Base-by-base conservation (phyloP, 106 monocot species). In the Acorus gramineus region DNA sequence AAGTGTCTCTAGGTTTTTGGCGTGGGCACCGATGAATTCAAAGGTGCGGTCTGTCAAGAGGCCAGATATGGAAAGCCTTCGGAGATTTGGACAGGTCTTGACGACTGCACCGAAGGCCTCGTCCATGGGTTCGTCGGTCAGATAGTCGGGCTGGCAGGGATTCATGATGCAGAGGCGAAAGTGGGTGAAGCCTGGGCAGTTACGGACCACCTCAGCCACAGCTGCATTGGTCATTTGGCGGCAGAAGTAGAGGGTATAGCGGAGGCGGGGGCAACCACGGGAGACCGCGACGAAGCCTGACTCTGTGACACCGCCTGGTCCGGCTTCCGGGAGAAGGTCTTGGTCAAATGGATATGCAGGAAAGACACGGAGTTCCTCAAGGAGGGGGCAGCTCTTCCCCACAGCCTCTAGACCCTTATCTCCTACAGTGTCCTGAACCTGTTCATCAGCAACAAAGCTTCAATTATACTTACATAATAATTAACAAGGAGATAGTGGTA, bases 191-290 rank as follows among this genome's bases (percentile, higher is more conserved):
- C 73, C 69, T 4, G 78, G 78, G 62, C 78, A 73, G 64, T 78
- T 78, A 14, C 62, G 57, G 9, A 68, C 78, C 1, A 78, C 73
- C 14, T 68, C 69, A 45, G 64, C 59, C 0, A 78, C 68, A 9
- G 78, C 78, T 13, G 68, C 66, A 69, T 78, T 78, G 8, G 78
- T 78, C 78, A 78, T 78, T 45, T 68, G 68, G 5, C 68, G 71
- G 68, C 78, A 78, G 46, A 73, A 78, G 68, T 78, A 78, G 58
- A 78, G 73, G 4, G 73, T 58, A 43, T 68, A 78, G n/a, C 51
- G 68, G 50, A 78, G 63, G 42, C 64, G 73, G 43, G 62, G 63
- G 63, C 78, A 78, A 9, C 78, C 78, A 11, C 57, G 63, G 46
- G 78, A 78, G 11, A 78, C 46, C 46, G 68, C 50, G 49, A 78